Conservation (phyloP, 176 grass and related monocot genomes). For the Oryza australiensis region DNA sequence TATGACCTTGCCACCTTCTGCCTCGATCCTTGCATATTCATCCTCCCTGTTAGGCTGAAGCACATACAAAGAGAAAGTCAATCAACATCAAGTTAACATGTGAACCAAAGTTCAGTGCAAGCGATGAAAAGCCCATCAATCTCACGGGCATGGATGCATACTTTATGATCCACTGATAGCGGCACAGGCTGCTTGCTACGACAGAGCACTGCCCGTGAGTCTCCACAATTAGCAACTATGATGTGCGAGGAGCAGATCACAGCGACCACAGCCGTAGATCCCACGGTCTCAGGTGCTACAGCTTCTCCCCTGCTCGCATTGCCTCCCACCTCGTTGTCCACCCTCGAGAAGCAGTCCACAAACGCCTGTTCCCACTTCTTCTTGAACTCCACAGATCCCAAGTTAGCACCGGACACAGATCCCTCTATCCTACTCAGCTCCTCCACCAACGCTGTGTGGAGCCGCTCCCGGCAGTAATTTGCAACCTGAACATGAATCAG, state of each 20-base stretch:
- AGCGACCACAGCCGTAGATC: slow-evolving; percentile 76
- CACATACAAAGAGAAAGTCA: slow-evolving; percentile 11
- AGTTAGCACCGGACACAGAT: slow-evolving; percentile 20
- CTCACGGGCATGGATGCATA: slow-evolving; percentile 21
- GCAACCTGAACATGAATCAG: slow-evolving; percentile 50
- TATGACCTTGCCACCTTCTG: slow-evolving; percentile 86
- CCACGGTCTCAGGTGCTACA: slow-evolving; percentile 69
- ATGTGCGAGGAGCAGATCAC: slow-evolving; percentile 90
- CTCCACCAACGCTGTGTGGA: slow-evolving; percentile 57
- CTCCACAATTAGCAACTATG: slow-evolving; percentile 77
- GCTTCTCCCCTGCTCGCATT: slow-evolving; percentile 44
- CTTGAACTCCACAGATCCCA: slow-evolving; percentile 47
- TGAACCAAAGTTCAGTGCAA: slow-evolving; percentile 36
- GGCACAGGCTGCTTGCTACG: slow-evolving; percentile 82
- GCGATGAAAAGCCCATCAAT: slow-evolving; percentile 19
- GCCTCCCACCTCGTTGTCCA: slow-evolving; percentile 59
- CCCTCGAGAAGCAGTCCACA: slow-evolving; percentile 62
- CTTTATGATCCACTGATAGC: slow-evolving; percentile 89
- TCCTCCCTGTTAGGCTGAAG: slow-evolving; percentile 96
- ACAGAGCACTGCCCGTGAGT: slow-evolving; percentile 85
- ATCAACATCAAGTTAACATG: slow-evolving; percentile 38
- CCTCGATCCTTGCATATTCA: slow-evolving; percentile 90
- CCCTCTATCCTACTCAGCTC: slow-evolving; percentile 47
- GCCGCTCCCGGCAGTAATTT: slow-evolving; percentile 65
- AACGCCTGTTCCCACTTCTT: slow-evolving; percentile 77